Evolutionary conservation across 257 asterid genomes (phyloP).

Genomic region (Plantago ovata): DNA sequence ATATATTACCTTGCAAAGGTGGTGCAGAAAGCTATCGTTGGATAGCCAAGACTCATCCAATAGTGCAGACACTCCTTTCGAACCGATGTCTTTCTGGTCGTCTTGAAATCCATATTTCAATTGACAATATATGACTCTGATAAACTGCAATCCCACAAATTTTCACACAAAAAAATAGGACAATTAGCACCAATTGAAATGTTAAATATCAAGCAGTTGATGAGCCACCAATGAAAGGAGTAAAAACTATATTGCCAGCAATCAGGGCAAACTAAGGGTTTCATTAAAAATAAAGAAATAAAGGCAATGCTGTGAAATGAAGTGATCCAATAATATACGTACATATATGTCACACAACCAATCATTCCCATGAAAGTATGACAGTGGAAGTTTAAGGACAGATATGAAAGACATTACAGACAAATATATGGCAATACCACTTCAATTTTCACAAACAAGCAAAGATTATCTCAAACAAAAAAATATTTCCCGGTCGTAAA

Average conservation of each 20-base stretch:
- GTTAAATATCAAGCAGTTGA: neutral
- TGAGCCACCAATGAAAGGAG: neutral
- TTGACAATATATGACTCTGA: constrained; percentile 69
- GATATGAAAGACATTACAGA: too few relatives aligned
- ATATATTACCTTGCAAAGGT: constrained; percentile 72
- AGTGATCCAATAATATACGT: too few relatives aligned
- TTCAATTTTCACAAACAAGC: too few relatives aligned
- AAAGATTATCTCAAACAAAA: too few relatives aligned
- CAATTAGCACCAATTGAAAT: constrained; percentile 8
- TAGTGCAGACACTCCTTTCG: constrained; percentile 44
- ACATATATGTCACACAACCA: too few relatives aligned
- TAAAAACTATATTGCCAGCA: neutral
- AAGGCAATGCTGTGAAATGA: too few relatives aligned
- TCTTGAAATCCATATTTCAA: constrained; percentile 68
- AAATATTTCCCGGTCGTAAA: too few relatives aligned
- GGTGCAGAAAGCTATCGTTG: constrained; percentile 80
- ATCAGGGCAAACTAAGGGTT: neutral
- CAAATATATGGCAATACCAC: too few relatives aligned
- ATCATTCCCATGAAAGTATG: too few relatives aligned
- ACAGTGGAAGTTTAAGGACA: too few relatives aligned
- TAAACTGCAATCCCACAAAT: constrained; percentile 47
- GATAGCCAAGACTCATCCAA: constrained; percentile 89
- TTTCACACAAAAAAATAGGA: constrained; percentile 20
- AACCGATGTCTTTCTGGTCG: constrained; percentile 39
- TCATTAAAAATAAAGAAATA: too few relatives aligned